phyloP scores from a whole-genome alignment of 257 asterid species.

The Phtheirospermum japonicum region DNA sequence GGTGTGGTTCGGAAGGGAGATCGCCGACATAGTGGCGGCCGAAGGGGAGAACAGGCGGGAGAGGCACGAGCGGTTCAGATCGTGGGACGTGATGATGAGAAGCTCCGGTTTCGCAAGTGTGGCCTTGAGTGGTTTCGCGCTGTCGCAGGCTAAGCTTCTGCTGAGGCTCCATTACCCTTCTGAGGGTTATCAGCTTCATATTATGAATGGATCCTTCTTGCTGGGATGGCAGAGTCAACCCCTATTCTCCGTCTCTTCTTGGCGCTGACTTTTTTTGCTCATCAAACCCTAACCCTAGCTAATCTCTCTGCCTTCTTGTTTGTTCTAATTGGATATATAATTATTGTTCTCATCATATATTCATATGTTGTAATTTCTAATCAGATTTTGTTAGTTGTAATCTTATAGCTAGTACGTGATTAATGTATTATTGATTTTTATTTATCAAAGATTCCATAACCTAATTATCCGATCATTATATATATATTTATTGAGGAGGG shows the following conservation, averaged over 20 bases:
- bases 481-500: slow-evolving; percentile 8
- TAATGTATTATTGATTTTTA: no score
- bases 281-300: slow-evolving; percentile 14
- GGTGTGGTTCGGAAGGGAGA: slow-evolving; percentile 86
- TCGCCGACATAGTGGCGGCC: slow-evolving; percentile 60
- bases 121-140: slow-evolving; percentile 69
- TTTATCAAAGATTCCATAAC: neutral
- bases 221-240: slow-evolving; percentile 97
- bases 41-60: slow-evolving; percentile 65
- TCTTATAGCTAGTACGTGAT: neutral
- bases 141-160: slow-evolving; percentile 84
- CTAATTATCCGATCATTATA: neutral
- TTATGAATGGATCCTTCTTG: slow-evolving; percentile 59
- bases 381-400: neutral
- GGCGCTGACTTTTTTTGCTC: no score
- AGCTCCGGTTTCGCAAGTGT: slow-evolving; percentile 61
- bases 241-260: slow-evolving; percentile 89
- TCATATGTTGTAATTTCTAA: neutral
- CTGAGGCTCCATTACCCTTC: slow-evolving; percentile 93
- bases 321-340: no score
- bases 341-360: neutral
- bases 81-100: slow-evolving; percentile 75
- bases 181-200: slow-evolving; percentile 82
- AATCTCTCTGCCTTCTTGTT: no score
- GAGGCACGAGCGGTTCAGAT: slow-evolving; percentile 74